A percentile compares a stretch with the other conserved stretches of the same genome.
phyloP scores from a whole-genome alignment of 148 eudicot genomes.

The Heliosperma pusillum region DNA sequence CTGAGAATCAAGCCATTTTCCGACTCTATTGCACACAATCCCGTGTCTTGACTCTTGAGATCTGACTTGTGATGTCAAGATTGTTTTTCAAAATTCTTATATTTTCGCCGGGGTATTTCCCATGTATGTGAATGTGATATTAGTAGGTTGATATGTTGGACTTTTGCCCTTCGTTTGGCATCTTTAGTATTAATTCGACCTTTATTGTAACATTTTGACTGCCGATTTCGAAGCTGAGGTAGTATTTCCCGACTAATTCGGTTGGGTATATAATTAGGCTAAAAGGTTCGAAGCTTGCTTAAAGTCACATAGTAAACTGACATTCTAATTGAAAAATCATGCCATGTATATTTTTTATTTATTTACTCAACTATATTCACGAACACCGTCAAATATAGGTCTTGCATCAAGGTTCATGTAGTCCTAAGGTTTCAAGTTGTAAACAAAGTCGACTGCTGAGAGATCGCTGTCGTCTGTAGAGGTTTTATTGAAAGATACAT shows the following conservation, averaged over 20 bases:
- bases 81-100: background rate
- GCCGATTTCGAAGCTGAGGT: background rate
- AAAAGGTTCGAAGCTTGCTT: too few species aligned
- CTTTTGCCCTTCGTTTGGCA: background rate
- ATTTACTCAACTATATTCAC: too few species aligned
- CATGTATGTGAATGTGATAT: constrained; percentile 5
- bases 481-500: too few species aligned
- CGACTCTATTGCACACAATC: background rate
- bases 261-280: too few species aligned
- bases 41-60: background rate
- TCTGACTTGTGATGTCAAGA: background rate
- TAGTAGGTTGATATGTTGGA: constrained; percentile 18
- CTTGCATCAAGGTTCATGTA: too few species aligned
- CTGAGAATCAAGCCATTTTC: constrained; percentile 18
- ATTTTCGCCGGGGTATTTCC: background rate
- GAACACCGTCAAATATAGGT: too few species aligned
- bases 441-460: too few species aligned
- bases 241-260: background rate
- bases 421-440: too few species aligned
- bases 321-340: too few species aligned
- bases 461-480: too few species aligned
- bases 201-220: background rate
- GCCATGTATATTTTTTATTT: too few species aligned
- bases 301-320: too few species aligned
- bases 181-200: constrained; percentile 20